Percentiles rank a stretch among this genome's conserved stretches.
These are phyloP conservation scores for Xylaria intraflava DNA, from an alignment of 495 filamentous ascomycete species.

Conservation along the genomic window DNA sequence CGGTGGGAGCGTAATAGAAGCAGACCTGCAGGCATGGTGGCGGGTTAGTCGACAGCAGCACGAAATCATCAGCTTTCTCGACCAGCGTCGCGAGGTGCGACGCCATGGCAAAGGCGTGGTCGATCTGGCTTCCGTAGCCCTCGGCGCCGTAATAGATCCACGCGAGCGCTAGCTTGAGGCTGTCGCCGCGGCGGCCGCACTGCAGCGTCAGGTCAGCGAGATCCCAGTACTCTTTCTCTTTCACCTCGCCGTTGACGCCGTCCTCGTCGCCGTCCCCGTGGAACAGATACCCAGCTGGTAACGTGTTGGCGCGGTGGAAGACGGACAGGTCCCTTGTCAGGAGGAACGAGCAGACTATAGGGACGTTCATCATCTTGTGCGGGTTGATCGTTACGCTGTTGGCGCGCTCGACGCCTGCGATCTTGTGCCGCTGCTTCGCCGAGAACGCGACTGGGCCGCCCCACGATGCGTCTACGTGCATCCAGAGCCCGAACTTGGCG, in stretches of 20 bases:
- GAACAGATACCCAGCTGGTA: conserved; percentile 86
- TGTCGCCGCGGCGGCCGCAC: conserved; percentile 81
- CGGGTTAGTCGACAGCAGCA: conserved; percentile 65
- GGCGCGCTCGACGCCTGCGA: conserved; percentile 64
- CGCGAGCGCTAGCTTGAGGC: conserved; percentile 74
- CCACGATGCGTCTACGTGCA: conserved; percentile 90
- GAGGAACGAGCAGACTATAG: conserved; percentile 85
- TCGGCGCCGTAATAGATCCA: conserved; percentile 79
- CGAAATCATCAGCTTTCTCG: conserved; percentile 49
- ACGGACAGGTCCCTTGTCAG: conserved; percentile 65
- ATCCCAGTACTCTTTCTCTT: conserved; percentile 64
- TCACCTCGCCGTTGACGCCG: background rate
- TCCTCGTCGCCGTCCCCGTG: conserved; percentile 47
- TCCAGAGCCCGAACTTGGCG: conserved; percentile 65
- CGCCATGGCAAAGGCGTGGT: conserved; percentile 62
- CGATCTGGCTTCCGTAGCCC: conserved; percentile 55
- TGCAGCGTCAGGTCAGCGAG: conserved; percentile 91
- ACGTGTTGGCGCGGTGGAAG: conserved; percentile 75
- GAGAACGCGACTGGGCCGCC: conserved; percentile 83
- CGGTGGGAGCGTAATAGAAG: conserved; percentile 72
- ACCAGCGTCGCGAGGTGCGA: conserved; percentile 57
- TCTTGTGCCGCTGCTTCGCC: conserved; percentile 50
- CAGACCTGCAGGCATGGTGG: conserved; percentile 91
- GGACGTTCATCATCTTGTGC: conserved; percentile 94
- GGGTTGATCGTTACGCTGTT: conserved; percentile 82